Base-by-base conservation (phyloP, 495 filamentous ascomycete species). In the Talaromyces stipitatus region DNA sequence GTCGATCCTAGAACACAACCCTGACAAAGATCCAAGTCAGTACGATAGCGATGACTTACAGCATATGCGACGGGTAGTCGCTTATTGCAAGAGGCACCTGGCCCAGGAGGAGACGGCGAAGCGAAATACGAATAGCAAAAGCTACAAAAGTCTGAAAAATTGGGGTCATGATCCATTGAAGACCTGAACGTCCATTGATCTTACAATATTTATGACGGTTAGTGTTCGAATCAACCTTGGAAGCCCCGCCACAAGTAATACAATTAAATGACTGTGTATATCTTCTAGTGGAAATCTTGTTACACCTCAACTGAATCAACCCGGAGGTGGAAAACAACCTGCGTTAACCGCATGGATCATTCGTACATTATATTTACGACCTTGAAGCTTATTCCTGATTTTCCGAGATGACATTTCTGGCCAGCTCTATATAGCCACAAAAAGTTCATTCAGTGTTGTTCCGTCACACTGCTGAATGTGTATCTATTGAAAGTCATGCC, bases 91-190 rank as follows among this genome's bases (percentile, higher is more conserved):
- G 66, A 70, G 85, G 2, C 84, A 86, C 68, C 61, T 88, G 2
- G 85, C 82, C 23, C 82, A 86, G 64, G 85, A 89, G 69, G 76
- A 73, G 33, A 77, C 67, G 26, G 82, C 77, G 11, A 86, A 83
- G 66, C 69, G 71, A 58, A 62, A 84, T 66, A 73, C 74, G 4
- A 63, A 78, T 30, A 82, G 78, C 54, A 82, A 78, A 58, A 81
- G 79, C 36, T 82, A 81, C 59, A 78, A 76, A 58, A 81, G 76
- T 30, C 64, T 87, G 67, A 86, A 86, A 73, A 88, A 86, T 56
- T 87, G 84, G 83, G 82, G 82, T 1, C 83, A 87, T 68, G 84
- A 87, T 76, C 66, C 81, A 8, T 65, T 74, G 58, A 85, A 83
- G 55, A 55, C 59, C 33, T 61, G 20, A 7, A 28, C 22, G 28